Conservation (phyloP, 2,329 filamentous ascomycete genomes). For the Penicillium sp. region DNA sequence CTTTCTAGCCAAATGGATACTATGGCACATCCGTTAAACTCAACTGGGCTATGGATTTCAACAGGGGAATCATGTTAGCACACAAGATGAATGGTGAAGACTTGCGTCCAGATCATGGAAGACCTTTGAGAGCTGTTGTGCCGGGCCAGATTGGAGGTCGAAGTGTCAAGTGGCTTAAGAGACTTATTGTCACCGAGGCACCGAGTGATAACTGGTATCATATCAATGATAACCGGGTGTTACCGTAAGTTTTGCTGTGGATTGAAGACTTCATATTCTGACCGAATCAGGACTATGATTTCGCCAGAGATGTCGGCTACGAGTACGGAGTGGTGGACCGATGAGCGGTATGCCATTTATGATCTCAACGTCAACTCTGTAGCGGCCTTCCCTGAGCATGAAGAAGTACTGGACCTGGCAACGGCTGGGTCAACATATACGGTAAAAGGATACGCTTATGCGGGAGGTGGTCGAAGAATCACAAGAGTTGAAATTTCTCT, state of each 20-base stretch:
- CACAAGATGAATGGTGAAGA: conserved; percentile 88
- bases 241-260: conserved; percentile 57
- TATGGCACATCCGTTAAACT: conserved; percentile 88
- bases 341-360: conserved; percentile 90
- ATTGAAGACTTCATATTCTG: background rate
- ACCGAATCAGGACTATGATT: conserved; percentile 64
- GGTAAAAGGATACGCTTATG: conserved; percentile 81
- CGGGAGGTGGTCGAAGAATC: conserved; percentile 80
- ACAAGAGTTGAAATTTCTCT: conserved; percentile 81
- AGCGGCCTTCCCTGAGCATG: conserved; percentile 75
- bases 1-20: conserved; percentile 70
- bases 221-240: conserved; percentile 86
- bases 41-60: conserved; percentile 82
- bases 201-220: conserved; percentile 96
- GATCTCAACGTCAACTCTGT: conserved; percentile 87
- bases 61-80: conserved; percentile 81
- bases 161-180: conserved; percentile 91
- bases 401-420: conserved; percentile 62
- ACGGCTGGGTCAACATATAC: conserved; percentile 59
- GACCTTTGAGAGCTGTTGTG: conserved; percentile 77
- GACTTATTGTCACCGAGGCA: conserved; percentile 71
- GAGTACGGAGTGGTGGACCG: conserved; percentile 76
- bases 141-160: conserved; percentile 90
- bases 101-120: conserved; percentile 80
- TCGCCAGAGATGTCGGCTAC: conserved; percentile 77